Base-by-base conservation (phyloP, 2,329 filamentous ascomycete genomes). In the Hymenotorrendiella dingleyae region DNA sequence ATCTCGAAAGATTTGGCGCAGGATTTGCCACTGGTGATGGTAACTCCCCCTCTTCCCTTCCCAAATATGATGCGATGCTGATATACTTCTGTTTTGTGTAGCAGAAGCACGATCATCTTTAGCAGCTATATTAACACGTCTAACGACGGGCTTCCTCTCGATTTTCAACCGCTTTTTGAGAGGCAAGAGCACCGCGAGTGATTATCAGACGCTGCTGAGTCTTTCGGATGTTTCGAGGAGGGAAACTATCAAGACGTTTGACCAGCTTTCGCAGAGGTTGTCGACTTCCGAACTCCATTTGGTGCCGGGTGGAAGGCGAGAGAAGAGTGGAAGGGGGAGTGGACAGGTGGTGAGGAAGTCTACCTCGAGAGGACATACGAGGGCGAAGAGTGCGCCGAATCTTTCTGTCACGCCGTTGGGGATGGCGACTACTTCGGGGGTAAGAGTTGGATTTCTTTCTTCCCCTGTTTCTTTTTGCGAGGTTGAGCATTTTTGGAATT, bases 191-290 rank as follows among this genome's bases (percentile, higher is more conserved):
- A 63, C 61, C 1, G 52, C 53, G 21, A 52, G 73, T 30, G 69
- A 73, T 56, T 74, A 71, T 46, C 62, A 65, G 20, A 69, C 68
- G 2, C 62, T 77, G 21, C 58, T 68, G 46, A 63, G 66, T 5
- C 53, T 76, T 21, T 76, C 72, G 3, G 68, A 67, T 44, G 57
- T 65, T 3, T 74, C 71, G 0, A 63, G 71, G 20, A 46, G 64
- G n/a, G 69, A 74, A 37, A 70, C 72, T 1, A 65, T 76, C 46
- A 62, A 63, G 42, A 63, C 72, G 6, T 74, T 77, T 41, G 65
- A 71, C 38, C 63, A 65, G 12, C 59, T 76, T 20, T 74, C 72
- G 2, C 36, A 47, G 43, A 54, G 58, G 26, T 36, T 64, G 55
- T 54, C 57, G 59, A 22, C 54, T 36, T 56, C 57, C 29, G 52